Evolutionary conservation across 495 filamentous ascomycete species (phyloP), one percentile per base, ranked within the genome.

Genomic region (Penicilliopsis zonata): DNA sequence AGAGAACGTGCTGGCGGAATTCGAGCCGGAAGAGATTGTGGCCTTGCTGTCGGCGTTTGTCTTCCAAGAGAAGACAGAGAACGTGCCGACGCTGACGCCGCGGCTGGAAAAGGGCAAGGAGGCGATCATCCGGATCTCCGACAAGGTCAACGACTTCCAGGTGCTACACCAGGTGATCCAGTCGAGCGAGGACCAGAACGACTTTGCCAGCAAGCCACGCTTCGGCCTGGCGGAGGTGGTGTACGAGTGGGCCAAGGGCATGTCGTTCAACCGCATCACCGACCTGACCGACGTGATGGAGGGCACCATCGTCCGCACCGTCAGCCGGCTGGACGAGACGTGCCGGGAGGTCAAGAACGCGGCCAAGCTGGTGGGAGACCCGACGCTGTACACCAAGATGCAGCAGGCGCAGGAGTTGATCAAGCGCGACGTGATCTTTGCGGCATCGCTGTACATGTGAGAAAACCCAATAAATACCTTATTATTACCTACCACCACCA

Each of bases 301-400:
- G 51, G 90, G 90, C 0, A 94, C 87, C 0, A 94, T 98, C 55
- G 92, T 98, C 13, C 63, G 90, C 17, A 85, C 85, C 8, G 94
- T 98, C 36, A 87, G 82, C 14, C 64, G 90, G 19, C 61, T 98
- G 28, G 90, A 98, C 44, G 90, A 98, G 71, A 92, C 86, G 5
- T 98, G 90, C 51, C 67, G 90, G 34, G 90, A 98, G 61, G 90
- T 94, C 30, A 96, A 94, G 68, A 95, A 93, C 52, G 84, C 92
- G 18, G 90, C 90, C 13, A 70, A 92, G 44, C 80, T 98, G 41
- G 86, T 98, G 41, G 90, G 90, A n/a, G 90, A 98, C 50, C 90
- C 90, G 3, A 76, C 74, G 28, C 65, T 98, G 35, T 94, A 92
- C 50, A 70, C 76, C 34, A 98, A 96, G 73, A 98, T 98, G 90